Evolutionary conservation across 2,329 filamentous ascomycete species (phyloP).

Genomic region (Cytospora schulzeri): DNA sequence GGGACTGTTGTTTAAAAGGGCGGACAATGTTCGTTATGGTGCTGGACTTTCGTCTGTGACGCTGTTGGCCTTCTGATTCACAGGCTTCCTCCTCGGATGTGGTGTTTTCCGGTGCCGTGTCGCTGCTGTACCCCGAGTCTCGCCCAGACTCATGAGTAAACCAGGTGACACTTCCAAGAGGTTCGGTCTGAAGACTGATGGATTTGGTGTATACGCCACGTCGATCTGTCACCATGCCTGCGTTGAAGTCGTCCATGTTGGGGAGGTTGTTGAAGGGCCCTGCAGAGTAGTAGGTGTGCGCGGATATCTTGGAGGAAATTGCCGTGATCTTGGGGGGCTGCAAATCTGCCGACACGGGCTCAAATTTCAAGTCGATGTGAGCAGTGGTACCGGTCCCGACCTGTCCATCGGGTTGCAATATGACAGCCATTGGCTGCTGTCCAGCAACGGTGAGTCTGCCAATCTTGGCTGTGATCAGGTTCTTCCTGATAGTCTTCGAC

Average conservation of each 20-base stretch:
- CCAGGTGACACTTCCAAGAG: constrained; percentile 46
- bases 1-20: background rate
- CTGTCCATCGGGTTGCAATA: constrained; percentile 53
- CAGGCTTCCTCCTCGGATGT: constrained; percentile 39
- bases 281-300: constrained; percentile 55
- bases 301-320: constrained; percentile 53
- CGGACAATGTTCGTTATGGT: constrained; percentile 18
- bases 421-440: constrained; percentile 50
- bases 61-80: constrained; percentile 28
- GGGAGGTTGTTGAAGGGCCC: constrained; percentile 50
- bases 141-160: constrained; percentile 43
- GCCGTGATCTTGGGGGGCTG: constrained; percentile 51
- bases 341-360: constrained; percentile 45
- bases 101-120: constrained; percentile 40
- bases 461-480: constrained; percentile 53
- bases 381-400: constrained; percentile 45
- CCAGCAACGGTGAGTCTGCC: constrained; percentile 51
- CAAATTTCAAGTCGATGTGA: constrained; percentile 50
- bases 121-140: constrained; percentile 57
- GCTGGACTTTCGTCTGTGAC: constrained; percentile 4
- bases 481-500: constrained; percentile 56
- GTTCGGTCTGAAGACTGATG: constrained; percentile 42
- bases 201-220: constrained; percentile 51
- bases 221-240: constrained; percentile 43
- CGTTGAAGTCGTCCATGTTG: constrained; percentile 50